Conservation (phyloP, 768 basidiomycete genomes). For the Rhodotorula graminis region DNA sequence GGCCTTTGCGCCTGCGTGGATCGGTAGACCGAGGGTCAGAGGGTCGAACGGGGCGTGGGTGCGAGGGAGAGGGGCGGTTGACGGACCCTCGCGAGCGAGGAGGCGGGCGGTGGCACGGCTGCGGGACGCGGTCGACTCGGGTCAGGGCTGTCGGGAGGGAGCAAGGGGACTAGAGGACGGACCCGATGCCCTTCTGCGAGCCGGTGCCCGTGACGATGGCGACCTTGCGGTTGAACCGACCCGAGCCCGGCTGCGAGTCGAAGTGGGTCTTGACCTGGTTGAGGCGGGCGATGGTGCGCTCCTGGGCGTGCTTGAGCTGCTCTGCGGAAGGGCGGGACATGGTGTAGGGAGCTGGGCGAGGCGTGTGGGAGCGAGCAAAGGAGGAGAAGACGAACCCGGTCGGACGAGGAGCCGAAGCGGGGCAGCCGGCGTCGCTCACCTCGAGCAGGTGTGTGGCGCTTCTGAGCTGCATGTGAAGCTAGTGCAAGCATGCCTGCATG, state of each 20-base stretch:
- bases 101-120: constrained; percentile 50
- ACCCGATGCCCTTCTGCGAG: constrained; percentile 85
- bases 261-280: constrained; percentile 67
- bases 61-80: constrained; percentile 6
- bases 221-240: constrained; percentile 68
- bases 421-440: no score
- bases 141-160: not conserved
- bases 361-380: no score
- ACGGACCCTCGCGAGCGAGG: constrained; percentile 72
- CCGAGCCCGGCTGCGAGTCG: constrained; percentile 53
- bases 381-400: no score
- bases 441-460: no score
- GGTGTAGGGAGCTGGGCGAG: no score
- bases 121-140: not conserved
- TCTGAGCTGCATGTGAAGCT: no score
- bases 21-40: not conserved
- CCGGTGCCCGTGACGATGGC: constrained; percentile 84
- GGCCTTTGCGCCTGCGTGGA: constrained; percentile 61
- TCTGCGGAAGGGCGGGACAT: not conserved
- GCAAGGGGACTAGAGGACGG: constrained; percentile 37
- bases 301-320: constrained; percentile 32
- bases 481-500: no score
- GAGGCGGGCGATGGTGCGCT: constrained; percentile 63
- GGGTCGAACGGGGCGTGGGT: constrained; percentile 33
- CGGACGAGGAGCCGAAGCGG: no score